Conservation (phyloP, 148 eudicot genomes). For the Amaranthus palmeri region DNA sequence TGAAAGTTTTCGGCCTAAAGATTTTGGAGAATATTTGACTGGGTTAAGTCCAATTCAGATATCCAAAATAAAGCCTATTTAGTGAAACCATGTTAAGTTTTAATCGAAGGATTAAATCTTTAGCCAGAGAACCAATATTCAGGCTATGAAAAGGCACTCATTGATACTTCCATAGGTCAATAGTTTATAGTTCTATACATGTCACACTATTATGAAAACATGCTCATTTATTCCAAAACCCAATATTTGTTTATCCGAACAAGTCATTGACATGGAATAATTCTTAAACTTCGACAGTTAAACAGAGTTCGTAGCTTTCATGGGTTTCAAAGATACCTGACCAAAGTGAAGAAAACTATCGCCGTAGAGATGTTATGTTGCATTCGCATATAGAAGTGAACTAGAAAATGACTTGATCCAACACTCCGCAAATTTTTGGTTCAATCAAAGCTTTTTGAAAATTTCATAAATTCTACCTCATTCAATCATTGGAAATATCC, state of each 20-base stretch:
- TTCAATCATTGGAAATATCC: too few relatives aligned
- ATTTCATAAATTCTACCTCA: slow-evolving; percentile 24
- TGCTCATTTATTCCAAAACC: too few relatives aligned
- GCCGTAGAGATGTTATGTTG: slow-evolving; percentile 70
- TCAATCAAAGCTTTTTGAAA: too few relatives aligned
- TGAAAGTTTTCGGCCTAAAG: too few relatives aligned
- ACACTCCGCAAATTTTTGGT: too few relatives aligned
- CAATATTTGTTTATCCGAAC: too few relatives aligned
- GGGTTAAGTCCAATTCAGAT: too few relatives aligned
- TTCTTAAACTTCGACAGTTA: background rate
- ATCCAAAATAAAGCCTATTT: background rate
- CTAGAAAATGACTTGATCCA: slow-evolving; percentile 32
- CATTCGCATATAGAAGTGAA: slow-evolving; percentile 55
- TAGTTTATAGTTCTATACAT: background rate
- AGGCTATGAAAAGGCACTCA: too few relatives aligned
- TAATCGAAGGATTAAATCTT: background rate
- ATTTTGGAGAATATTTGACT: too few relatives aligned
- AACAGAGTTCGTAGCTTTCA: background rate
- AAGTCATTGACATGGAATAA: too few relatives aligned
- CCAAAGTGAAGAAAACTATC: slow-evolving; percentile 88
- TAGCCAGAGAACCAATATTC: background rate
- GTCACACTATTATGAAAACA: too few relatives aligned
- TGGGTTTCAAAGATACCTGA: slow-evolving; percentile 45
- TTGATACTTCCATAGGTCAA: background rate
- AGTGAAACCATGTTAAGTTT: background rate